Conservation (phyloP, 2,329 filamentous ascomycete genomes). For the Trematosphaeria pertusa region DNA sequence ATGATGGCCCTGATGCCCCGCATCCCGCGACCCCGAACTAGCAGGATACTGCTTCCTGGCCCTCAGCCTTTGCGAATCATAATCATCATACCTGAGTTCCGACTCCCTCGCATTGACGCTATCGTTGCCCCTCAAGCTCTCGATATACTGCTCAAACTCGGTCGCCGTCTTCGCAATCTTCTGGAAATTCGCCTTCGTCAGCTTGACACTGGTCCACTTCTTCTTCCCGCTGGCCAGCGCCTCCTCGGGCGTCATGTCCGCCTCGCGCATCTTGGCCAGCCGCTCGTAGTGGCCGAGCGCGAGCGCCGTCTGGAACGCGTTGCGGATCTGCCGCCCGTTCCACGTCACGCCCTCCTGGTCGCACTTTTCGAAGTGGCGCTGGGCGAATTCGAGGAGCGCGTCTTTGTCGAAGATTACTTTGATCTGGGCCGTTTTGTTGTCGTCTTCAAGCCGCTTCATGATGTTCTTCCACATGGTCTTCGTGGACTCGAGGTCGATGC, state of each 20-base stretch:
- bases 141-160: conserved; percentile 18
- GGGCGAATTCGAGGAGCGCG: conserved; percentile 12
- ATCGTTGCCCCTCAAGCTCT: conserved; percentile 6
- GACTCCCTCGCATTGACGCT: not conserved
- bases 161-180: conserved; percentile 12
- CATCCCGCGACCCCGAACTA: not conserved
- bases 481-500: conserved; percentile 8
- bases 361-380: conserved; percentile 1
- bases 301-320: conserved; percentile 22
- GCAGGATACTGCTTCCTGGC: conserved; percentile 8
- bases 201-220: conserved; percentile 12
- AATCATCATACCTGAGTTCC: conserved; percentile 9
- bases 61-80: not conserved
- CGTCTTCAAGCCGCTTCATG: conserved; percentile 8
- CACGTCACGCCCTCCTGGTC: conserved; percentile 5
- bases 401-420: conserved; percentile 12
- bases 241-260: conserved; percentile 6
- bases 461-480: conserved; percentile 10
- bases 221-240: conserved; percentile 10
- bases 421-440: conserved; percentile 5
- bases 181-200: conserved; percentile 12
- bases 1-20: not conserved
- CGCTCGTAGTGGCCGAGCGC: conserved; percentile 20
- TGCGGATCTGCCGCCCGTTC: conserved; percentile 22
- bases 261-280: conserved; percentile 1